phyloP scores from a whole-genome alignment of 208 protist genomes.

The Wallacemonas sp. region DNA sequence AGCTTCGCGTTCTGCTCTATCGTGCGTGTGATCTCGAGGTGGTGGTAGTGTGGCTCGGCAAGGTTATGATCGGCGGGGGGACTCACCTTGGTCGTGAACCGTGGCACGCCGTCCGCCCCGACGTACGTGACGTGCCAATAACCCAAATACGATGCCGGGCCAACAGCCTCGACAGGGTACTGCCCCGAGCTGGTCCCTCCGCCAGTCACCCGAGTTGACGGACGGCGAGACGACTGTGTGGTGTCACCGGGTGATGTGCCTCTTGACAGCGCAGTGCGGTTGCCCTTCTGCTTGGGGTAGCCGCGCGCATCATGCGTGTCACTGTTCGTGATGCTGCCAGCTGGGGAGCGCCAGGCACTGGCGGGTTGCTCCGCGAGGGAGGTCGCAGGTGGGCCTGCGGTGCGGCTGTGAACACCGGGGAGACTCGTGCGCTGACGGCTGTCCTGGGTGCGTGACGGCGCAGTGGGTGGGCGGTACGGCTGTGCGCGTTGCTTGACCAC shows the following conservation, averaged over 20 bases:
- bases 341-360: background rate
- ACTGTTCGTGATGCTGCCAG: background rate
- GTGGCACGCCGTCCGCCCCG: slow-evolving; percentile 1
- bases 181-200: too few species aligned
- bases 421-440: background rate
- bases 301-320: background rate
- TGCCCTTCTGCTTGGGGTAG: background rate
- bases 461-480: slow-evolving; percentile 1
- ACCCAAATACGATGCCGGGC: slow-evolving; percentile 15
- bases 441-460: background rate
- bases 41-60: background rate
- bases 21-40: slow-evolving; percentile 12
- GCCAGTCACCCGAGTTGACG: too few species aligned
- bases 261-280: too few species aligned
- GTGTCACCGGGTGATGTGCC: too few species aligned
- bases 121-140: slow-evolving; percentile 23
- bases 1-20: slow-evolving; percentile 9
- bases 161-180: slow-evolving; percentile 6
- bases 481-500: background rate
- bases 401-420: background rate
- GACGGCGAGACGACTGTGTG: too few species aligned
- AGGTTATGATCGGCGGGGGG: slow-evolving; percentile 6
- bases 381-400: background rate
- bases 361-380: background rate
- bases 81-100: slow-evolving; percentile 17